A percentile compares a stretch with the other conserved stretches of the same genome.
Evolutionary conservation across 352 stramenopile species (phyloP).

Genomic region (Phytophthora idaei): DNA sequence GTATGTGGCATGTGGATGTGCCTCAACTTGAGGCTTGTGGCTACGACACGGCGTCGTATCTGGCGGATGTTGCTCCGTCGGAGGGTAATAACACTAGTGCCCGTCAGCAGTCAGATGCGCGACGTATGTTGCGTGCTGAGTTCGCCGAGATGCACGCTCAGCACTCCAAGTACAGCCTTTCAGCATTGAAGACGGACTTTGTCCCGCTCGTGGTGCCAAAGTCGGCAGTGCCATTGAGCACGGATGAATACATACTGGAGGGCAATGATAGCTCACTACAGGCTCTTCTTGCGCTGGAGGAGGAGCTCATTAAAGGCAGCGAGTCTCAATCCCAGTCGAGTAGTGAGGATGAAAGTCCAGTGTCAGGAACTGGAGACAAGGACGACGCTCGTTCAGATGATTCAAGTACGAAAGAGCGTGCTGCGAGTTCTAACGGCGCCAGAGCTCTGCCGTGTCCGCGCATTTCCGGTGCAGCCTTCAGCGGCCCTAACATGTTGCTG

Average conservation of each 20-base stretch:
- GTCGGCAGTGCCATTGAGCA: conserved; percentile 55
- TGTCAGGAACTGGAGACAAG: conserved; percentile 23
- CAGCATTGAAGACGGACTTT: conserved; percentile 75
- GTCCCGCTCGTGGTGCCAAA: conserved; percentile 71
- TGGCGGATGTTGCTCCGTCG: conserved; percentile 33
- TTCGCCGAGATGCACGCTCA: conserved; percentile 39
- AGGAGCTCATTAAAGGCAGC: conserved; percentile 66
- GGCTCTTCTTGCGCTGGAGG: conserved; percentile 67
- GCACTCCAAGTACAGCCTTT: conserved; percentile 73
- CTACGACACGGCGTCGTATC: conserved; percentile 52
- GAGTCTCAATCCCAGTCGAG: conserved; percentile 26
- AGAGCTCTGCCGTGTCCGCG: conserved; percentile 71
- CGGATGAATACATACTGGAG: conserved; percentile 69
- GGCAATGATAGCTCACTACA: conserved; percentile 53
- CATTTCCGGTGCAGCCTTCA: conserved; percentile 83
- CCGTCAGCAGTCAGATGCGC: conserved; percentile 22
- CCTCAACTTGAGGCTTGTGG: conserved; percentile 69
- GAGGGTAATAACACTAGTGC: conserved; percentile 27
- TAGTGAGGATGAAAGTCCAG: conserved; percentile 30
- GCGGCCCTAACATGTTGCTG: conserved; percentile 83
- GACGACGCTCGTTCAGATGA: conserved; percentile 25
- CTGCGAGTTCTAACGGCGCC: conserved; percentile 25
- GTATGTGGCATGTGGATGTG: conserved; percentile 72
- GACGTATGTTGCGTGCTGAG: conserved; percentile 33
- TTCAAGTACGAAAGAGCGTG: conserved; percentile 23